Evolutionary conservation across 805 yeast species (phyloP).

Genomic region (Yarrowia sp.): DNA sequence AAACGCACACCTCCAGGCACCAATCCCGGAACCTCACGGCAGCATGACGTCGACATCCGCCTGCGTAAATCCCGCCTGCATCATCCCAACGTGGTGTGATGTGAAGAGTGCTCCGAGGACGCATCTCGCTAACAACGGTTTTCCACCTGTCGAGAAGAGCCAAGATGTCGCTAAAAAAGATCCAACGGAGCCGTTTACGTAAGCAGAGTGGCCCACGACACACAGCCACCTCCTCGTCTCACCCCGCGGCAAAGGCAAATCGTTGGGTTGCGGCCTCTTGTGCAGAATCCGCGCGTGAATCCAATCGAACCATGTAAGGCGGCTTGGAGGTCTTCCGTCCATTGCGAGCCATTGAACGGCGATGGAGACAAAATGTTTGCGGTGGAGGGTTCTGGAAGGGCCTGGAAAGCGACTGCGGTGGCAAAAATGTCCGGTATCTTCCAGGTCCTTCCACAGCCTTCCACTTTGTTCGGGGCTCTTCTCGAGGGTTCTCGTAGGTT

Average conservation of each 20-base stretch:
- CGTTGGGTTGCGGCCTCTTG: neutral
- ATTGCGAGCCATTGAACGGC: neutral
- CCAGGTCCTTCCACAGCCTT: neutral
- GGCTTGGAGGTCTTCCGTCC: neutral
- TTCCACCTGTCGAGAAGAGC: too few species aligned
- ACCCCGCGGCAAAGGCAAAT: neutral
- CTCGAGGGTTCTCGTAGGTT: neutral
- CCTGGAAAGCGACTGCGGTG: neutral
- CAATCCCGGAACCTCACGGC: too few species aligned
- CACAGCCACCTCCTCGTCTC: neutral
- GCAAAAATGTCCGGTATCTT: neutral
- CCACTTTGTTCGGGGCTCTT: neutral
- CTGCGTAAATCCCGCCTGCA: too few species aligned
- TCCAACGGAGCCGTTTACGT: too few species aligned
- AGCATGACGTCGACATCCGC: too few species aligned
- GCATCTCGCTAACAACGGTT: too few species aligned
- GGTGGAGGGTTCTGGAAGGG: neutral
- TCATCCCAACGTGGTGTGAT: too few species aligned
- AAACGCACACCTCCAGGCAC: too few species aligned
- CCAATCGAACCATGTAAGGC: conserved; percentile 12
- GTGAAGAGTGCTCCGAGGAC: too few species aligned
- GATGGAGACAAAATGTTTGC: neutral
- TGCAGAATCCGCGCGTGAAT: conserved; percentile 20
- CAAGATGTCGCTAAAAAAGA: too few species aligned
- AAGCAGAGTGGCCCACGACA: neutral